Conservation (phyloP, 2,329 filamentous ascomycete species). For the Penicillium hordei region DNA sequence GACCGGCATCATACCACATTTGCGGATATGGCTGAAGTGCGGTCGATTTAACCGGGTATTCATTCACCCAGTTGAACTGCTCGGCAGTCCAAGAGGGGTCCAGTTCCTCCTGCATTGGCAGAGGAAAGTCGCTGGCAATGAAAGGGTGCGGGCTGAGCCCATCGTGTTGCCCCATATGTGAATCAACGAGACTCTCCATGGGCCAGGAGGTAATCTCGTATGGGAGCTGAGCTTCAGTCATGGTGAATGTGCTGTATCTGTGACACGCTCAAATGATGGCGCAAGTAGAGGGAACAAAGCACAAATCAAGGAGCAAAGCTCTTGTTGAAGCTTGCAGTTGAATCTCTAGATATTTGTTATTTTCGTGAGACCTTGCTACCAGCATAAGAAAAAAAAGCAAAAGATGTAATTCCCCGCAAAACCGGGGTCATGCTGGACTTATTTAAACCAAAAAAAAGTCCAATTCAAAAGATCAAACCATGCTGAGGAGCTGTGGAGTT, state of each 20-base stretch:
- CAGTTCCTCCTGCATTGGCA: not conserved
- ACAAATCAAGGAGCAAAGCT: not conserved
- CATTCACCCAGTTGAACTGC: not conserved
- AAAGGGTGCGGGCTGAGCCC: not conserved
- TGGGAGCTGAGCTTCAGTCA: conserved; percentile 1
- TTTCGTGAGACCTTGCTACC: not conserved
- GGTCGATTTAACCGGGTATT: not conserved
- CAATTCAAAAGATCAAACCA: not conserved
- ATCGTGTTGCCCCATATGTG: not conserved
- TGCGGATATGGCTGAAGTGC: conserved; percentile 6
- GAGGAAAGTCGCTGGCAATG: conserved; percentile 5
- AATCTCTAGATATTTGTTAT: not conserved
- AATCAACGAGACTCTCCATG: not conserved
- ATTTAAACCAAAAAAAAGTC: conserved; percentile 2
- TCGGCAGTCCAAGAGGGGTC: not conserved
- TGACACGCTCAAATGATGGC: not conserved
- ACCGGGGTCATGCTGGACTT: not conserved
- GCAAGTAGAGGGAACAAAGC: not conserved
- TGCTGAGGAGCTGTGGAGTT: not conserved
- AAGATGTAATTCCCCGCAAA: conserved; percentile 4
- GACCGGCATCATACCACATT: conserved; percentile 9
- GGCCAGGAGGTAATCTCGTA: conserved; percentile 1
- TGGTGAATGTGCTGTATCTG: not conserved
- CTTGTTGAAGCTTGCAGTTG: not conserved
- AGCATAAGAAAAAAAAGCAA: not conserved